Base-by-base conservation (phyloP, 2,329 filamentous ascomycete species). In the Whalleya microplaca region DNA sequence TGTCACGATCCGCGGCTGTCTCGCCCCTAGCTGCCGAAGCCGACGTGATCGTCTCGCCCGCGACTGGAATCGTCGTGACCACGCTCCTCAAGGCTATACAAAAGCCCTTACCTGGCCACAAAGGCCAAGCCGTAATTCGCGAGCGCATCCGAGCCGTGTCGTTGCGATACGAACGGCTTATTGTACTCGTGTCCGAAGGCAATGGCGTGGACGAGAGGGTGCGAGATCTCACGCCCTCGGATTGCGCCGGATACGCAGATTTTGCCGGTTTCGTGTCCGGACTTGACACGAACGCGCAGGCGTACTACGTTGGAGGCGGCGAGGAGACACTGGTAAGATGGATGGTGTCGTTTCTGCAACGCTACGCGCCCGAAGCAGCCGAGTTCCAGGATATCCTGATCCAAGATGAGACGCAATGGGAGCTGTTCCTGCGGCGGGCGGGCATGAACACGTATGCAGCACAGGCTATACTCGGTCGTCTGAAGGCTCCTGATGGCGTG, bases 381-480 rank as follows among this genome's bases (percentile, higher is more conserved):
- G 53, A 53, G 1, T 51, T 66, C 3, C 59, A 69, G 27, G 58
- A 65, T 1, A 53, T 70, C 27, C 68, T 85, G 27, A 65, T 83
- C 7, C 72, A 83, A 16, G 81, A 84, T 0, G 88, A 91, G 71
- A 87, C 86, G 0, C 70, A 76, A 32, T 90, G 86, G 86, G 90
- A 92, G 69, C 45, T 84, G 9, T 89, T 90, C 59, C 75, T 93
- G 21, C 78, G 88, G 14, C 76, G 79, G 21, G 80, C 81, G 1
- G 90, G 90, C 0, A 71, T 92, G 68, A 92, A 93, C 70, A 80
- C 84, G 0, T 91, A 85, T 68, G 89, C 88, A 2, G 89, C 90
- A 2, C 89, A 92, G 68, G 76, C 78, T 9, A 76, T 91, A 1
- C 72, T 90, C 32, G 75, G 73, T 0, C 69, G 71, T n/a, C 55